Conservation (phyloP, 1,284 basidiomycete species). For the Coniophora puteana region DNA sequence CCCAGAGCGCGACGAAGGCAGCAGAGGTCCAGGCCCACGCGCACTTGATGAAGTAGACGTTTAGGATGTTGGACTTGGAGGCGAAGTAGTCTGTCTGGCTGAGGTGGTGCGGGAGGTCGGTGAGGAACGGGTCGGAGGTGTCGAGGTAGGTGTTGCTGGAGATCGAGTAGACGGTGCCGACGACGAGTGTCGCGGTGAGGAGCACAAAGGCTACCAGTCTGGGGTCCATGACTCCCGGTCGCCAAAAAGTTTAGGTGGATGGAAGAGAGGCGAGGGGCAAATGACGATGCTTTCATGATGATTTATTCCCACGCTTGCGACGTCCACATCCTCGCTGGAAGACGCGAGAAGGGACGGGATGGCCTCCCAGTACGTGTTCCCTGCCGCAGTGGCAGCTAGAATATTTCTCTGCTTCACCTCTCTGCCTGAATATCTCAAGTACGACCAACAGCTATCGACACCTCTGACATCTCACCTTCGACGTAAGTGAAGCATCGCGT, state of each 20-base stretch:
- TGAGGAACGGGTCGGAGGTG: slow-evolving; percentile 67
- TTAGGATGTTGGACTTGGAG: slow-evolving; percentile 78
- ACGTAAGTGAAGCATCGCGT: slow-evolving; percentile 29
- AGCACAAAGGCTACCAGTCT: slow-evolving; percentile 22
- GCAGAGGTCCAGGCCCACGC: slow-evolving; percentile 90
- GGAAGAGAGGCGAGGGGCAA: no score
- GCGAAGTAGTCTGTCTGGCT: slow-evolving; percentile 74
- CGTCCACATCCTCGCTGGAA: no score
- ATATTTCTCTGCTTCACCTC: no score
- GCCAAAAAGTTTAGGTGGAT: no score
- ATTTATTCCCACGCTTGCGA: no score
- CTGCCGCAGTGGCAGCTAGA: no score
- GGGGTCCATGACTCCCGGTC: no score
- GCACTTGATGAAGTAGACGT: slow-evolving; percentile 85
- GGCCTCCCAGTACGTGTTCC: no score
- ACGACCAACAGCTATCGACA: slow-evolving; percentile 77
- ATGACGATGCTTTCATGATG: no score
- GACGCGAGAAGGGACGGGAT: no score
- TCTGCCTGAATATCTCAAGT: no score
- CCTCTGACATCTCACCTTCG: slow-evolving; percentile 74
- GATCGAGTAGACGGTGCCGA: slow-evolving; percentile 53
- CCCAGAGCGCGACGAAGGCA: slow-evolving; percentile 57
- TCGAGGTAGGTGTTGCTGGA: slow-evolving; percentile 56
- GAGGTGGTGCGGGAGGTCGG: slow-evolving; percentile 66
- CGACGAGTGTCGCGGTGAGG: slow-evolving; percentile 36